Conservation (phyloP, 371 early-diverging fungal species). For the Dinochytrium kinnereticum region DNA sequence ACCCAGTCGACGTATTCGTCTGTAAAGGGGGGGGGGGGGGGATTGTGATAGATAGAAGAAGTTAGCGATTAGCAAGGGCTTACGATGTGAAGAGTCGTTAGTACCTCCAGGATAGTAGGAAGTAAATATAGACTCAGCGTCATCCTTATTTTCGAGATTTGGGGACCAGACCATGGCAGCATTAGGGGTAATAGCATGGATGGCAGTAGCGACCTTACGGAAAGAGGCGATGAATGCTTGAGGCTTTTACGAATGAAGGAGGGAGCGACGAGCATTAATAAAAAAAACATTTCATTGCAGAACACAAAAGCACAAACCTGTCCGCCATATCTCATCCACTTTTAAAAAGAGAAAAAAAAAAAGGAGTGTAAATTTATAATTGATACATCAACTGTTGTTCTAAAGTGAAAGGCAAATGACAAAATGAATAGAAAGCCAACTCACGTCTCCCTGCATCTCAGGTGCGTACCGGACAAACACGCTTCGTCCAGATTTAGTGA, state of each 20-base stretch:
- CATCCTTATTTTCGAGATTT: slow-evolving; percentile 27
- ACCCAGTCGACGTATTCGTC: slow-evolving; percentile 56
- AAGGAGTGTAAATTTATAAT: too few species aligned
- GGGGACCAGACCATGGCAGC: slow-evolving; percentile 55
- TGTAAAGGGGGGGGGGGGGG: too few species aligned
- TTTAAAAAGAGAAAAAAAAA: not conserved
- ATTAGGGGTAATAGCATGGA: not conserved
- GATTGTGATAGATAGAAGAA: too few species aligned
- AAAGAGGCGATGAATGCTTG: not conserved
- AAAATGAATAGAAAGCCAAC: not conserved
- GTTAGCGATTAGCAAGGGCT: not conserved
- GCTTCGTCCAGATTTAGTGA: slow-evolving; percentile 14
- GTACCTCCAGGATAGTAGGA: slow-evolving; percentile 38
- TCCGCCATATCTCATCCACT: not conserved
- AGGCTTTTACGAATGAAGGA: too few species aligned
- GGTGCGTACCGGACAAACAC: slow-evolving; percentile 46
- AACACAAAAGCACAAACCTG: too few species aligned
- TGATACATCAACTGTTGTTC: too few species aligned
- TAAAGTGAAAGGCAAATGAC: not conserved
- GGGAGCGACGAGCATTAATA: too few species aligned
- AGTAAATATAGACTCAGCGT: slow-evolving; percentile 34
- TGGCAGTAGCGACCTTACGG: not conserved
- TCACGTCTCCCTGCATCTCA: slow-evolving; percentile 49
- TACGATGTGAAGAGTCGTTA: not conserved
- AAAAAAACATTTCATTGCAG: too few species aligned